These are phyloP conservation scores for Solanum sitiens DNA, from an alignment of 257 asterid genomes.

Conservation along the genomic window DNA sequence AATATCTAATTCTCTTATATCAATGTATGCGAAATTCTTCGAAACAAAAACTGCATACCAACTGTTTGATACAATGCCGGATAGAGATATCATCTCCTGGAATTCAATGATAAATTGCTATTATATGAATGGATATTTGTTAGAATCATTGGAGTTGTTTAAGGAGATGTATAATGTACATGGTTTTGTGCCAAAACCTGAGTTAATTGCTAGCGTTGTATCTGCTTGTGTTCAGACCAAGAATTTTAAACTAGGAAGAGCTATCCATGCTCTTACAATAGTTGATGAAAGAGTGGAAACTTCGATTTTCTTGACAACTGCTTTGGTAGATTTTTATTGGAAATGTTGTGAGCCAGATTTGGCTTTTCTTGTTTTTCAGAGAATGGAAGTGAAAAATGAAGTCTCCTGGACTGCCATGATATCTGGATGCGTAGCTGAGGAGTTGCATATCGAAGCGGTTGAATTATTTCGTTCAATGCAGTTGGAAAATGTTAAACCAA, in stretches of 20 bases:
- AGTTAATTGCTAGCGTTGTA: slow-evolving; percentile 45
- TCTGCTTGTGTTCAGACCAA: slow-evolving; percentile 34
- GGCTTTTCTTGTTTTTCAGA: slow-evolving; percentile 48
- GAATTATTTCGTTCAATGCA: slow-evolving; percentile 40
- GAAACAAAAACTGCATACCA: slow-evolving; percentile 18
- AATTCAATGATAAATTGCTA: slow-evolving; percentile 53
- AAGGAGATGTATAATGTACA: slow-evolving; percentile 24
- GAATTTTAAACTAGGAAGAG: slow-evolving; percentile 41
- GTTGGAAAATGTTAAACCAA: slow-evolving; percentile 30
- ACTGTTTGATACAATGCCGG: slow-evolving; percentile 60
- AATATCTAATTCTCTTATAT: slow-evolving; percentile 48
- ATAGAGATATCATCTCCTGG: slow-evolving; percentile 48
- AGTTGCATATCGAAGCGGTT: slow-evolving; percentile 25
- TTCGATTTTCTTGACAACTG: slow-evolving; percentile 33
- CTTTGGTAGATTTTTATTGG: slow-evolving; percentile 50
- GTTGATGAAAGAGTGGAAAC: slow-evolving; percentile 43
- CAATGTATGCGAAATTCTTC: slow-evolving; percentile 37
- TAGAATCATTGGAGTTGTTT: slow-evolving; percentile 32
- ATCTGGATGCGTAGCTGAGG: slow-evolving; percentile 32
- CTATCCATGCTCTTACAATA: slow-evolving; percentile 41
- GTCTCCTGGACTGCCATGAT: slow-evolving; percentile 81
- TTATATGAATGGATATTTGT: slow-evolving; percentile 33
- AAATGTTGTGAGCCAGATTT: slow-evolving; percentile 17
- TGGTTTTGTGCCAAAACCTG: slow-evolving; percentile 53
- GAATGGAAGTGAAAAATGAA: slow-evolving; percentile 45